Evolutionary conservation across 805 yeast species (phyloP), one percentile per base, ranked within the genome.

Genomic region (Lachancea waltii): DNA sequence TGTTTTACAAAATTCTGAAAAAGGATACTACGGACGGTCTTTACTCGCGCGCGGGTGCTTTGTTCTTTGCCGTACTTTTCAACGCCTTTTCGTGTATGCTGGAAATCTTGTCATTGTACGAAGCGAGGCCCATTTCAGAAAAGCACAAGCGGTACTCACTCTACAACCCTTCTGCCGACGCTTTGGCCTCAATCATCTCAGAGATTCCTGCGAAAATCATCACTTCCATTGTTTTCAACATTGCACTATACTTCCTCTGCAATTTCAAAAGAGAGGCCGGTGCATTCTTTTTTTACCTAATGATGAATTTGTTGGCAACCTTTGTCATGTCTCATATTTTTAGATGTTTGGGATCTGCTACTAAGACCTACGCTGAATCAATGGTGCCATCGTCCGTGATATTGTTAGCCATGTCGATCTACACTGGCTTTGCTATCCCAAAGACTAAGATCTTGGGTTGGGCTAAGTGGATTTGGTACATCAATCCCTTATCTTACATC

Each of bases 31-130:
- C 83, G 0, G 58, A 50, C 0, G 68, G 76, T 2, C 71, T 78
- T 46, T 76, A 69, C 54, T 66, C 62, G 49, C 65, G 86, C 53
- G 72, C 78, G 49, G 76, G 85, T 29, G 70, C 79, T 32, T 64
- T 82, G 68, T 83, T 82, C 62, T 79, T 79, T 56, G 79, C 81
- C 16, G 68, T 75, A 32, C 63, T 78, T 51, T 78, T 76, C 58
- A 77, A 77, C 53, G 77, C 82, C 10, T 74, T 78, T 50, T 65
- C 79, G 13, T 76, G 80, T 13, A 54, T 78, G 42, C 63, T 77
- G 50, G 85, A 79, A 58, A 68, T 79, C 42, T 64, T 73, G 57
- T 50, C 75, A 1, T 51, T 75, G 19, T 77, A 64, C 51, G 79
- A 75, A 48, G 68, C 77, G 24, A 67, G 80, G 56, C 69, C 73